Base-by-base conservation (phyloP, 2,329 filamentous ascomycete species). In the Phaeosphaeriaceae sp. region DNA sequence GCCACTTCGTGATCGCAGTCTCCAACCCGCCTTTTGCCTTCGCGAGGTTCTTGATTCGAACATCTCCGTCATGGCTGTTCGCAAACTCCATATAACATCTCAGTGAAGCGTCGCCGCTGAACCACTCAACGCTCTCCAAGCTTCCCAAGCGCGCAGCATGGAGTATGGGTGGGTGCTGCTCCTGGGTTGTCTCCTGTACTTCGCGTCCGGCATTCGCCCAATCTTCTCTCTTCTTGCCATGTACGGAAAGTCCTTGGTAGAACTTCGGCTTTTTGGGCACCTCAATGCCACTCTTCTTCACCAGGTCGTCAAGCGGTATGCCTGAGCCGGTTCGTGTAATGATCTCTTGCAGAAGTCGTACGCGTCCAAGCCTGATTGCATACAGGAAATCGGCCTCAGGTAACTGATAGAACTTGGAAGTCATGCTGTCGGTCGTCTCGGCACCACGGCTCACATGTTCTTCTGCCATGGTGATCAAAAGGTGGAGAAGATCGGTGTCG, bases 111-210 rank as follows among this genome's bases (percentile, higher is more conserved):
- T 92, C 90, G 57, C 90, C 88, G 55, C 93, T 77, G 73, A 94
- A 92, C 87, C 91, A 96, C 70, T 95, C 88, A 0, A 92, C 86
- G 19, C 85, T 84, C 42, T 89, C 85, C n/a, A 94, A 73, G 21
- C 82, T 89, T 2, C 88, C 87, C 1, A 68, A 66, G 9, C 78
- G 67, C 13, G 86, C 88, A 47, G 89, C 88, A 60, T 84, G 78
- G 1, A 91, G 81, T 9, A 91, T 77, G 2, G 89, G 91, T 2
- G 89, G 85, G 21, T 69, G 61, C 17, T 65, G 53, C 21, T 58
- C 58, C 3, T 54, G 55, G 15, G 47, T 22, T 21, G 55, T 23
- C 40, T 59, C 52, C 28, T 61, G 52, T 1, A 32, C 49, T n/a
- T 61, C 61, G 40, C 63, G 50, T 26, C 61, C 61, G 58, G 58